Evolutionary conservation across 2,329 filamentous ascomycete species (phyloP).

Genomic region (Remersonia thermophila): DNA sequence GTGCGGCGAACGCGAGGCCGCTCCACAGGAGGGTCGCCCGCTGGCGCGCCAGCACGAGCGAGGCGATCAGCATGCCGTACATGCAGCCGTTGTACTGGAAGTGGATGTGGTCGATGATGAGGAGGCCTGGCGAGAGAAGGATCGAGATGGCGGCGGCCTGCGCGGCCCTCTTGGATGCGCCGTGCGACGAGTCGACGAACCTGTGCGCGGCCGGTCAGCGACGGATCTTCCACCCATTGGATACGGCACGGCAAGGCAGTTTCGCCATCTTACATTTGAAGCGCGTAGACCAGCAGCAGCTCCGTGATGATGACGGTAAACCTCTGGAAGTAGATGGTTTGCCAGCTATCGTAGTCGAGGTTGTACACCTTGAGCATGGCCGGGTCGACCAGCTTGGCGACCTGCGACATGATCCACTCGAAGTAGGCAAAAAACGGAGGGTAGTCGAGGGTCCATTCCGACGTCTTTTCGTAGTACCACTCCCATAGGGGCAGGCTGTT

Average conservation of each 20-base stretch:
- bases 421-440: conserved; percentile 97
- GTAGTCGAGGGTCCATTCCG: conserved; percentile 99
- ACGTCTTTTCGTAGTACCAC: conserved; percentile 97
- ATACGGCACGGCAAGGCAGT: not conserved
- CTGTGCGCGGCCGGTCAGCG: conserved; percentile 26
- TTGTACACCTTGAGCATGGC: conserved; percentile 72
- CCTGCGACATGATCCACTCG: conserved; percentile 81
- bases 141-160: conserved; percentile 83
- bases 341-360: conserved; percentile 79
- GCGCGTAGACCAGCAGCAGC: conserved; percentile 68
- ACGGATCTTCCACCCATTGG: conserved; percentile 1
- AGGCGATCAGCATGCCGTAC: conserved; percentile 81
- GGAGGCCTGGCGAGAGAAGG: conserved; percentile 76
- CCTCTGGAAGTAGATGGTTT: conserved; percentile 88
- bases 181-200: conserved; percentile 60
- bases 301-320: conserved; percentile 79
- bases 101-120: conserved; percentile 97
- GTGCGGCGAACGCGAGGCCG: conserved; percentile 68
- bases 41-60: conserved; percentile 69
- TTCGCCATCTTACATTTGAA: conserved; percentile 54
- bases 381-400: conserved; percentile 64
- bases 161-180: conserved; percentile 56
- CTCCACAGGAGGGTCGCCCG: conserved; percentile 64
- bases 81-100: conserved; percentile 99
- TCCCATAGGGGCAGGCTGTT: conserved; percentile 73